Evolutionary conservation across 1,284 basidiomycete species (phyloP).

Genomic region (Pseudozyma sp.): DNA sequence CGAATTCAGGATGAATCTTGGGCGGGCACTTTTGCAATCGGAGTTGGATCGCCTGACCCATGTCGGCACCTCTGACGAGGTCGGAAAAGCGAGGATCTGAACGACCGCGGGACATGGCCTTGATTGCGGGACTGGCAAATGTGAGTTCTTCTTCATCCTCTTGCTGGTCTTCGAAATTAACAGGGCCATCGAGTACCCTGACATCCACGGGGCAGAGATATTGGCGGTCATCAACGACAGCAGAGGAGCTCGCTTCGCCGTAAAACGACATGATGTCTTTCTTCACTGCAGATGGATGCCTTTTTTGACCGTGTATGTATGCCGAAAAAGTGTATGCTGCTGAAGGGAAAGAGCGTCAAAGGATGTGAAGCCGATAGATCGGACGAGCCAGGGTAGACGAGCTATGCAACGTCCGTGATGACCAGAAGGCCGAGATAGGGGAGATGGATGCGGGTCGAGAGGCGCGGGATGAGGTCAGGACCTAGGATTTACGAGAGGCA

Average conservation of each 20-base stretch:
- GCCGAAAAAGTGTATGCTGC: too few relatives aligned
- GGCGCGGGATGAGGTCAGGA: too few relatives aligned
- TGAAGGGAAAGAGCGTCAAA: too few relatives aligned
- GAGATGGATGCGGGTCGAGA: too few relatives aligned
- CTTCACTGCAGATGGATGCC: too few relatives aligned
- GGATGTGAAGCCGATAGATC: too few relatives aligned
- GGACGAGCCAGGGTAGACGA: too few relatives aligned
- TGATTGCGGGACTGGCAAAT: slow-evolving; percentile 33
- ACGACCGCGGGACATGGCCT: slow-evolving; percentile 29
- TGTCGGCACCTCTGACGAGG: slow-evolving; percentile 18
- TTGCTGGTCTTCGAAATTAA: neutral
- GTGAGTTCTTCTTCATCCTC: slow-evolving; percentile 16
- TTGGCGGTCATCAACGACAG: neutral
- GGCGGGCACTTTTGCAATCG: slow-evolving; percentile 11
- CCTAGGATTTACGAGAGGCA: neutral
- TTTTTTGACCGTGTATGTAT: too few relatives aligned
- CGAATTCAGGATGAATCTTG: slow-evolving; percentile 10
- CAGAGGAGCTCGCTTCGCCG: too few relatives aligned
- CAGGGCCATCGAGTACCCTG: neutral
- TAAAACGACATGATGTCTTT: too few relatives aligned
- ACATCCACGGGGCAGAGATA: neutral
- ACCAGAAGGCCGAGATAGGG: too few relatives aligned
- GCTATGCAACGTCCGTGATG: too few relatives aligned
- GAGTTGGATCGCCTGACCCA: slow-evolving; percentile 32
- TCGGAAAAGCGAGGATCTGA: slow-evolving; percentile 7